Evolutionary conservation across 371 early-diverging fungal species (phyloP).

Genomic region (Funneliformis caledonium): DNA sequence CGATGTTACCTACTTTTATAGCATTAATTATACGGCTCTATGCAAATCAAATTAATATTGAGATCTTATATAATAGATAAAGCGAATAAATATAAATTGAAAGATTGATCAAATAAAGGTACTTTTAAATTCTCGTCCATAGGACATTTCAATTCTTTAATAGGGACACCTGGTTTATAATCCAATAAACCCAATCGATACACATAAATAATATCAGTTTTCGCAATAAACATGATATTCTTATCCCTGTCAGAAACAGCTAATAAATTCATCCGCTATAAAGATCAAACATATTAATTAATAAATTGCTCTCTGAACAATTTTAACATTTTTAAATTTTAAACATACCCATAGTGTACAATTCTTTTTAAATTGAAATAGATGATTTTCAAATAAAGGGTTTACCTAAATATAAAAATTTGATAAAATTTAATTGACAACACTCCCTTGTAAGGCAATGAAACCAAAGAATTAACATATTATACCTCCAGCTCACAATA

Average conservation of each 20-base stretch:
- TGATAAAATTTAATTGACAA: background rate
- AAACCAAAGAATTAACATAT: background rate
- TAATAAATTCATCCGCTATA: slow-evolving; percentile 12
- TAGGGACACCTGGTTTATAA: background rate
- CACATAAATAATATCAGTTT: background rate
- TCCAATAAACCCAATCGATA: background rate
- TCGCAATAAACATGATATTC: slow-evolving; percentile 3
- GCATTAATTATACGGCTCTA: slow-evolving; percentile 57
- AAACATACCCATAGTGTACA: background rate
- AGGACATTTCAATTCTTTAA: background rate
- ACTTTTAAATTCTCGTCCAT: background rate
- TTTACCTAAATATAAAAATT: background rate
- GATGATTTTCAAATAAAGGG: background rate
- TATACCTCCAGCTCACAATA: too few relatives aligned
- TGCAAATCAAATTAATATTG: background rate
- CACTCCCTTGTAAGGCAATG: background rate
- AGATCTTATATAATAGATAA: too few relatives aligned
- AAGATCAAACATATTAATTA: background rate
- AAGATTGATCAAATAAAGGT: background rate
- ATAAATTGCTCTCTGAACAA: background rate
- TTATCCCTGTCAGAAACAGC: background rate
- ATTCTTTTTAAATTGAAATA: background rate
- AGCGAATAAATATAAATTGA: background rate
- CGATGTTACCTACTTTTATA: slow-evolving; percentile 56
- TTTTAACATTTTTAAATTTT: background rate